Evolutionary conservation across 208 protist genomes (phyloP).

Genomic region (Trypanosoma platydactyli): DNA sequence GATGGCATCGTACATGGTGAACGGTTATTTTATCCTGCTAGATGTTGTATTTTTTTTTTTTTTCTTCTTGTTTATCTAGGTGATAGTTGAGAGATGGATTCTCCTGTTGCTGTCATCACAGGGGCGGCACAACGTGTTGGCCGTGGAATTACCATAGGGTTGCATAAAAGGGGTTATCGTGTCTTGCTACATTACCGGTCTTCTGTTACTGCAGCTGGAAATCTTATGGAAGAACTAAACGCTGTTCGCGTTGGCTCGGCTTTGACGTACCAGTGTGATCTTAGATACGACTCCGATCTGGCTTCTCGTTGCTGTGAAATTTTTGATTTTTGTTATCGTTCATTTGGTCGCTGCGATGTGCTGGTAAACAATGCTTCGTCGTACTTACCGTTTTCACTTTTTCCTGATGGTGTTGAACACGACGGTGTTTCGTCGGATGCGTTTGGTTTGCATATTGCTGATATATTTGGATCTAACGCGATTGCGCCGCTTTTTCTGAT

Average conservation of each 20-base stretch:
- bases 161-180: constrained; percentile 51
- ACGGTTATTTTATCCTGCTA: constrained; percentile 31
- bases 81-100: constrained; percentile 9
- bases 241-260: constrained; percentile 41
- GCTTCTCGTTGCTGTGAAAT: constrained; percentile 37
- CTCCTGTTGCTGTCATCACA: constrained; percentile 61
- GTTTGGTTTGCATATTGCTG: constrained; percentile 30
- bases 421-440: constrained; percentile 2
- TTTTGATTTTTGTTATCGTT: constrained; percentile 43
- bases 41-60: neutral
- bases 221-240: constrained; percentile 55
- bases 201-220: constrained; percentile 35
- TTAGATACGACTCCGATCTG: constrained; percentile 11
- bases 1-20: constrained; percentile 51
- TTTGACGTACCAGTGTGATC: constrained; percentile 7
- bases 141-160: constrained; percentile 34
- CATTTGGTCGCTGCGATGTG: constrained; percentile 73
- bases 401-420: constrained; percentile 10
- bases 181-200: constrained; percentile 63
- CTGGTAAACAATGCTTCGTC: constrained; percentile 88
- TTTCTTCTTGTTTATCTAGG: constrained; percentile 16
- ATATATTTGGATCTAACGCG: constrained; percentile 76
- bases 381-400: constrained; percentile 67
- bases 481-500: constrained; percentile 69
- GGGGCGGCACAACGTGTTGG: constrained; percentile 63